Percentiles rank a stretch among this genome's conserved stretches.
Conservation (phyloP, 164 flowering plant genomes). For the Piper longum region DNA sequence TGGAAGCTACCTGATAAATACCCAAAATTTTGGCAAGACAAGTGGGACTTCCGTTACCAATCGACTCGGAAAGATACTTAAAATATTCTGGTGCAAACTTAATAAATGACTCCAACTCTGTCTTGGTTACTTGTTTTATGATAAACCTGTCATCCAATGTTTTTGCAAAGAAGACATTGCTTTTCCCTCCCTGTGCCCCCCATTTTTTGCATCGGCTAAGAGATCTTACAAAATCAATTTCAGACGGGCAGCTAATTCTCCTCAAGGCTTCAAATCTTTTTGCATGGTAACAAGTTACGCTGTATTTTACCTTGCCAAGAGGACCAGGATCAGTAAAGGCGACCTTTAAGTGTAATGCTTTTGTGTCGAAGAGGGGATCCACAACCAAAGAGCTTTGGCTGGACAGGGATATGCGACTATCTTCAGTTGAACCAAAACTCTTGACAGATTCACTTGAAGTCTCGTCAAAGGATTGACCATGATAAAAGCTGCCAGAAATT, state of each 20-base stretch:
- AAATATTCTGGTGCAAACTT: slow-evolving; percentile 88
- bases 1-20: slow-evolving; percentile 68
- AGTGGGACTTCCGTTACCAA: slow-evolving; percentile 63
- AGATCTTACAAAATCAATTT: slow-evolving; percentile 74
- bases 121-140: slow-evolving; percentile 88
- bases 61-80: slow-evolving; percentile 77
- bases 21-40: slow-evolving; percentile 93
- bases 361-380: slow-evolving; percentile 56
- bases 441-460: slow-evolving; percentile 27
- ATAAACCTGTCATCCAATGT: slow-evolving; percentile 88
- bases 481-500: slow-evolving; percentile 29
- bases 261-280: slow-evolving; percentile 81
- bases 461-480: slow-evolving; percentile 41
- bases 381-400: slow-evolving; percentile 39
- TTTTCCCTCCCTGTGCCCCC: slow-evolving; percentile 99
- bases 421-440: slow-evolving; percentile 53
- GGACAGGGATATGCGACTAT: slow-evolving; percentile 34
- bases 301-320: slow-evolving; percentile 67
- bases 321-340: slow-evolving; percentile 54
- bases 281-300: slow-evolving; percentile 80
- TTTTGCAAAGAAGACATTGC: slow-evolving; percentile 96
- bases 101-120: slow-evolving; percentile 86
- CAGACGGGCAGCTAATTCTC: slow-evolving; percentile 70
- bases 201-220: slow-evolving; percentile 94
- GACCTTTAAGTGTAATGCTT: slow-evolving; percentile 61